A percentile compares a stretch with the other conserved stretches of the same genome.
Conservation (phyloP, 2,329 filamentous ascomycete species). For the Achaetomium macrosporum region DNA sequence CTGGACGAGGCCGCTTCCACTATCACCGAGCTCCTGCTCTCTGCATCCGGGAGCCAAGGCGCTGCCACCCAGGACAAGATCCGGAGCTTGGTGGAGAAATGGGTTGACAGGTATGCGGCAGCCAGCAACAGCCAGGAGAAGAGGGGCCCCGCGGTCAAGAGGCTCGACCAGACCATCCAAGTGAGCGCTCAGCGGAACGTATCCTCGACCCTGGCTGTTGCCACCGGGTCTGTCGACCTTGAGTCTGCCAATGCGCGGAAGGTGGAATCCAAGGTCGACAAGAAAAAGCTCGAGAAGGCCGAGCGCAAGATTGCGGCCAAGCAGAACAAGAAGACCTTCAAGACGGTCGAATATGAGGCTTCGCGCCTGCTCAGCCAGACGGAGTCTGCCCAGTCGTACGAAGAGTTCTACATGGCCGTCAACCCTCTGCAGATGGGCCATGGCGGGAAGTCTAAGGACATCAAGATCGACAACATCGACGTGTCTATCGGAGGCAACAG, state of each 20-base stretch:
- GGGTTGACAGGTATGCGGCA: conserved; percentile 74
- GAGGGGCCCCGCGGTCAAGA: conserved; percentile 70
- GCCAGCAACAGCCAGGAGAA: conserved; percentile 61
- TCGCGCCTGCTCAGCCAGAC: conserved; percentile 81
- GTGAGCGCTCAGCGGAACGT: conserved; percentile 92
- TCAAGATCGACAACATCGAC: conserved; percentile 95
- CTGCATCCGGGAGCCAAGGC: conserved; percentile 81
- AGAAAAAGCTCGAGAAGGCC: conserved; percentile 98
- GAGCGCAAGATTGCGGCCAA: conserved; percentile 97
- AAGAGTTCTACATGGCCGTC: conserved; percentile 99
- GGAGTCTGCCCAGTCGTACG: conserved; percentile 83
- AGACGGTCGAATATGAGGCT: conserved; percentile 96
- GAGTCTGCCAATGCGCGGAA: conserved; percentile 90
- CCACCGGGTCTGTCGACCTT: conserved; percentile 78
- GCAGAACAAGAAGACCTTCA: conserved; percentile 97
- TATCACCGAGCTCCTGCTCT: conserved; percentile 83
- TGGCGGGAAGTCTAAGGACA: conserved; percentile 91
- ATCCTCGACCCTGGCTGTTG: conserved; percentile 87
- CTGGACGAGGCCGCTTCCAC: conserved; percentile 76
- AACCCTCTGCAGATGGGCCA: conserved; percentile 87
- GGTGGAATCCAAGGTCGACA: conserved; percentile 94
- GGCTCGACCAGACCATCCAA: conserved; percentile 90
- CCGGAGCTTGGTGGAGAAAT: conserved; percentile 78
- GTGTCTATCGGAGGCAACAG: conserved; percentile 84
- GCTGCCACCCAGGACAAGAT: conserved; percentile 69